These are phyloP conservation scores for Hypoxylon sp. DNA, from an alignment of 2,329 filamentous ascomycete genomes.

Conservation along the genomic window DNA sequence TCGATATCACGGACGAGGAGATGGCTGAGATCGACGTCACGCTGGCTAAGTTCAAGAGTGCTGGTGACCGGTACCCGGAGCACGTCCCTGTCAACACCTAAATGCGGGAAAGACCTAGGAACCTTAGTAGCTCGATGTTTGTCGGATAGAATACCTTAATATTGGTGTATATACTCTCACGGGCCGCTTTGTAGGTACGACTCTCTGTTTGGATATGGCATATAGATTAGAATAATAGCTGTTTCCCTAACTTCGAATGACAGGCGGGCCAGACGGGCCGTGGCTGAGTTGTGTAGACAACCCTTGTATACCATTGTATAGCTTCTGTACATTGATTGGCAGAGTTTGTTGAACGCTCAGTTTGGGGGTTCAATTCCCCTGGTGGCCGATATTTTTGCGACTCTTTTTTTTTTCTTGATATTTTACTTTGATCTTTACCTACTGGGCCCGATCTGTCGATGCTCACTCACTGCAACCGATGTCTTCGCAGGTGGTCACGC, in stretches of 20 bases:
- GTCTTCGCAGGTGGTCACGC: neutral
- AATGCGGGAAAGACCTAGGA: neutral
- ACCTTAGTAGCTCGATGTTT: neutral
- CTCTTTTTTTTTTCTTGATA: neutral
- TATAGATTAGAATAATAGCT: neutral
- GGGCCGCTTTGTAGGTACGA: neutral
- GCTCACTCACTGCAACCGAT: neutral
- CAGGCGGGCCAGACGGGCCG: neutral
- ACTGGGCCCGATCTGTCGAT: neutral
- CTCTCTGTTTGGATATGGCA: neutral
- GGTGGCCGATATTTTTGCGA: neutral
- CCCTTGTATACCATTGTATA: no score
- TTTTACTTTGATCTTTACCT: neutral
- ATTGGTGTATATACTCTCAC: neutral
- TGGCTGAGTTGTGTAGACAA: neutral
- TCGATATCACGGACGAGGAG: conserved; percentile 66
- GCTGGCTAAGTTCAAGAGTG: conserved; percentile 63
- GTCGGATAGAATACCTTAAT: neutral
- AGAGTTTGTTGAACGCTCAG: conserved; percentile 3
- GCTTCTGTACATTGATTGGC: no score
- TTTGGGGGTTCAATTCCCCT: conserved; percentile 17
- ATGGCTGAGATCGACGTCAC: conserved; percentile 65
- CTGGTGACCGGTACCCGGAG: conserved; percentile 65
- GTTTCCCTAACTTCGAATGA: neutral
- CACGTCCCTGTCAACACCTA: conserved; percentile 57